A percentile compares a stretch with the other conserved stretches of the same genome.
These are phyloP conservation scores for Picocystis sp. DNA, from an alignment of 163 green algal genomes.

Conservation along the genomic window DNA sequence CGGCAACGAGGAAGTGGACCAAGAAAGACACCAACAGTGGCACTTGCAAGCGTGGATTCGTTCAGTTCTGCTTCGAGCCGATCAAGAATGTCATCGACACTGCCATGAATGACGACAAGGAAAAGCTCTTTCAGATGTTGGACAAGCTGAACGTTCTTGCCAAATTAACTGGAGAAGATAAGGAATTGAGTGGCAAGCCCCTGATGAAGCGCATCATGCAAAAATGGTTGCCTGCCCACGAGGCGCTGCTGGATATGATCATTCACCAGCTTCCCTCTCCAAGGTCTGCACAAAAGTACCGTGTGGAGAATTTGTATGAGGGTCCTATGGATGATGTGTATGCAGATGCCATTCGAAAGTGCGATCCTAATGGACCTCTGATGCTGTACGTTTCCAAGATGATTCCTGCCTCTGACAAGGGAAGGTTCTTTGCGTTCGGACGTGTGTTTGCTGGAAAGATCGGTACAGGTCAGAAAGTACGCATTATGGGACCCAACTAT, in stretches of 20 bases:
- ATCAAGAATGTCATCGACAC: slow-evolving; percentile 81
- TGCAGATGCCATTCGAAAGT: slow-evolving; percentile 86
- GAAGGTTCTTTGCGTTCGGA: slow-evolving; percentile 97
- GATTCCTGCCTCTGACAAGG: slow-evolving; percentile 97
- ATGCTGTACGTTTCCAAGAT: slow-evolving; percentile 99
- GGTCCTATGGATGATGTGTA: slow-evolving; percentile 95
- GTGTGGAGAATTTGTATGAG: slow-evolving; percentile 97
- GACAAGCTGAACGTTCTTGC: slow-evolving; percentile 76
- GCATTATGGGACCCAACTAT: slow-evolving; percentile 99
- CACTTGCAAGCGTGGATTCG: slow-evolving; percentile 92
- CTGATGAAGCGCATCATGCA: slow-evolving; percentile 99
- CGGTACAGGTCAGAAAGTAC: slow-evolving; percentile 81
- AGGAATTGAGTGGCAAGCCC: slow-evolving; percentile 91
- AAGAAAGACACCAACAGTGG: slow-evolving; percentile 58
- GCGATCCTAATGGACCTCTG: slow-evolving; percentile 78
- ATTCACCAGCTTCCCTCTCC: slow-evolving; percentile 96
- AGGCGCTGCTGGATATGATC: slow-evolving; percentile 99
- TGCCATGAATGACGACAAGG: slow-evolving; percentile 92
- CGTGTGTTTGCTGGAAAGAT: slow-evolving; percentile 95
- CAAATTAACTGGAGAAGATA: slow-evolving; percentile 81
- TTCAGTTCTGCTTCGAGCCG: slow-evolving; percentile 98
- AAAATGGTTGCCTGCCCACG: slow-evolving; percentile 85
- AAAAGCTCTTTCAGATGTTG: slow-evolving; percentile 87
- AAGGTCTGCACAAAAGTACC: slow-evolving; percentile 85
- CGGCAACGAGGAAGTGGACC: slow-evolving; percentile 96